Evolutionary conservation across 345 rosid species (phyloP).

Genomic region (Acer negundo): DNA sequence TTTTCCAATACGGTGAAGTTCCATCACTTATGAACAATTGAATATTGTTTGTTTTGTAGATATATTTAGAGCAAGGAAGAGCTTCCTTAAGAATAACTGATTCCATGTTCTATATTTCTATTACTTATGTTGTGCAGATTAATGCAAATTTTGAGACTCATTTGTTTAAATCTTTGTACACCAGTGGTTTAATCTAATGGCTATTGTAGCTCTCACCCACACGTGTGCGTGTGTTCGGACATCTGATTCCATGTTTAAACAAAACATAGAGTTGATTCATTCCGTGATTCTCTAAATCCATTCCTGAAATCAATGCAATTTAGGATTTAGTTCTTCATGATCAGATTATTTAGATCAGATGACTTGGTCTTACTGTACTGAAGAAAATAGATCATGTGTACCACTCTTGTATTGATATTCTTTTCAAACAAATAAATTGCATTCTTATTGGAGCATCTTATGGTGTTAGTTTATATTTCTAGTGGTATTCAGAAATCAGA

Average conservation of each 20-base stretch:
- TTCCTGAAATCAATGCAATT: neutral
- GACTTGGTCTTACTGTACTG: neutral
- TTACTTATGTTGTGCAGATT: too few species aligned
- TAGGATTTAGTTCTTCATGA: neutral
- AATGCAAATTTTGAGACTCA: too few species aligned
- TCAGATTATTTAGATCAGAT: neutral
- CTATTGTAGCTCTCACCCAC: too few species aligned
- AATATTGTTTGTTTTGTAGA: neutral
- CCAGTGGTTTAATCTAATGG: too few species aligned
- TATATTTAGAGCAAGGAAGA: neutral
- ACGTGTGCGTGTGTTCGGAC: too few species aligned
- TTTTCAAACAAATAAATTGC: too few species aligned
- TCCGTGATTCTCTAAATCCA: neutral
- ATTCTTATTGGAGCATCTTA: too few species aligned
- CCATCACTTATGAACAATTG: neutral
- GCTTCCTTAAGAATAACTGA: neutral
- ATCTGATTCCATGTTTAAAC: too few species aligned
- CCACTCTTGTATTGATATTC: too few species aligned
- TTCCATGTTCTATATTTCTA: too few species aligned
- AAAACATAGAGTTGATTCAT: neutral
- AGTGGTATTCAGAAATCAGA: slow-evolving; percentile 11
- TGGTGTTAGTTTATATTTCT: too few species aligned
- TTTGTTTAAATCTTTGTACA: too few species aligned
- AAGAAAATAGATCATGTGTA: neutral
- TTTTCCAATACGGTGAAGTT: neutral